Evolutionary conservation across 345 rosid species (phyloP).

Genomic region (Murraya koenigii): DNA sequence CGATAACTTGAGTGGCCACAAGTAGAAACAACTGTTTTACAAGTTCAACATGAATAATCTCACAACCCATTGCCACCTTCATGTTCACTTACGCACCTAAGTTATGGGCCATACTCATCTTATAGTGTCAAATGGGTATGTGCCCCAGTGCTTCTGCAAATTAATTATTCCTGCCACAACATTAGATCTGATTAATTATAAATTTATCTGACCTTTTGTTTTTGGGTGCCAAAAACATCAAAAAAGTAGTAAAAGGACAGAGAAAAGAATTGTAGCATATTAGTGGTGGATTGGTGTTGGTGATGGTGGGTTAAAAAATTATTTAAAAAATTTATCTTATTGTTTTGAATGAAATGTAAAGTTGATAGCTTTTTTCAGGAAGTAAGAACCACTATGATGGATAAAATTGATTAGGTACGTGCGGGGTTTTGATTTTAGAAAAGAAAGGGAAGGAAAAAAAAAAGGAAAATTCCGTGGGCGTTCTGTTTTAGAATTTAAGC

Average conservation of each 20-base stretch:
- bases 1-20: not conserved
- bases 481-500: too few species aligned
- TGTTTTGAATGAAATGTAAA: constrained; percentile 17
- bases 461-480: not conserved
- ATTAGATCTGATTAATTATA: not conserved
- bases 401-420: constrained; percentile 15
- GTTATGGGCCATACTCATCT: constrained; percentile 11
- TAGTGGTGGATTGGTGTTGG: not conserved
- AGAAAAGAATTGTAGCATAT: not conserved
- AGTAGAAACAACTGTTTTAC: not conserved
- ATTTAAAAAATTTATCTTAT: not conserved
- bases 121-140: not conserved
- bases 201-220: not conserved
- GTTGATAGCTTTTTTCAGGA: not conserved
- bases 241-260: not conserved
- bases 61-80: not conserved
- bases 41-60: too few species aligned
- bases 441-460: not conserved
- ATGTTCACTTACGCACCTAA: not conserved
- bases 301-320: not conserved
- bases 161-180: constrained; percentile 1
- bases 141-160: not conserved
- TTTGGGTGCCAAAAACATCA: not conserved
- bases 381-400: constrained; percentile 2
- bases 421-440: constrained; percentile 2